Evolutionary conservation across 306 rosid genomes (phyloP).

Genomic region (Malus sieversii): DNA sequence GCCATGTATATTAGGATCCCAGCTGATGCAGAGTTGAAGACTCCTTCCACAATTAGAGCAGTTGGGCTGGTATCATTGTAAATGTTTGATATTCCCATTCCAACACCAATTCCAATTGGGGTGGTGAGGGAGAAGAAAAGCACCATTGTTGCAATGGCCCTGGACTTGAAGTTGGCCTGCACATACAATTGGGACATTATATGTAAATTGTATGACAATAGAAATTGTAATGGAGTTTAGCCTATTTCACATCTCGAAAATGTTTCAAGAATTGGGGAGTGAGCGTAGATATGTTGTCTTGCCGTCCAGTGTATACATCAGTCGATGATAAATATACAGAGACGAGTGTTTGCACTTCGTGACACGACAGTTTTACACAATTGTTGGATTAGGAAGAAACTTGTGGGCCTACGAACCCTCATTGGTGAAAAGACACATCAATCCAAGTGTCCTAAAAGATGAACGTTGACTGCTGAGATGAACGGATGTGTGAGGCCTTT

Average conservation of each 20-base stretch:
- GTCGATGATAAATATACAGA: no score
- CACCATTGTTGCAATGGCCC: constrained; percentile 40
- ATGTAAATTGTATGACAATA: not conserved
- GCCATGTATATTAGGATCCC: constrained; percentile 66
- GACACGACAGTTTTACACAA: not conserved
- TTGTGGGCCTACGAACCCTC: not conserved
- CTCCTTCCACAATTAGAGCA: constrained; percentile 45
- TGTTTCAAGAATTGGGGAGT: not conserved
- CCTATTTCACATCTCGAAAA: not conserved
- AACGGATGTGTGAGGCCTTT: not conserved
- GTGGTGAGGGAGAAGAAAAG: constrained; percentile 59
- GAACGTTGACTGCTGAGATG: not conserved
- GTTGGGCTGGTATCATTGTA: constrained; percentile 41
- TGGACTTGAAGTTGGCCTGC: constrained; percentile 47
- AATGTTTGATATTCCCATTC: constrained; percentile 48
- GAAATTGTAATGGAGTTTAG: not conserved
- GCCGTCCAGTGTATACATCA: not conserved
- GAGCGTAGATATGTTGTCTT: not conserved
- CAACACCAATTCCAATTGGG: constrained; percentile 55
- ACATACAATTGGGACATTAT: not conserved
- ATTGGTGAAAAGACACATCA: not conserved
- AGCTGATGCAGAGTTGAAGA: constrained; percentile 56
- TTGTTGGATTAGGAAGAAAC: not conserved
- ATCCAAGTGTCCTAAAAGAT: not conserved
- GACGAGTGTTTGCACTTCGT: no score